These are phyloP conservation scores for Nakazawaea ishiwadae DNA, from an alignment of 805 yeast genomes.

Conservation along the genomic window DNA sequence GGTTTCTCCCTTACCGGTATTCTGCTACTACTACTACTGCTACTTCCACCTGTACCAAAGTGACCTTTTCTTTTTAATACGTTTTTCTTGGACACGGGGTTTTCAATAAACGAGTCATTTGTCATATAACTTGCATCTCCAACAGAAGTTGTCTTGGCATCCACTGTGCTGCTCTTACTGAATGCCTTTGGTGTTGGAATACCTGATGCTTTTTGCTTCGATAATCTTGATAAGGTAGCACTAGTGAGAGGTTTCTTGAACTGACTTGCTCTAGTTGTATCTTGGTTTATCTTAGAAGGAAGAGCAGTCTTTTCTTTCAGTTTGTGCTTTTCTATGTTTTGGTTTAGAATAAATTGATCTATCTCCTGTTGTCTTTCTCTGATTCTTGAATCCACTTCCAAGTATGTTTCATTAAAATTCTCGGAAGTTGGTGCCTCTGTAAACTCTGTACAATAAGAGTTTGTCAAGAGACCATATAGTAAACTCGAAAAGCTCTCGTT, in stretches of 20 bases:
- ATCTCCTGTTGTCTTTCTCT: background rate
- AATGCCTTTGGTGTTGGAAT: background rate
- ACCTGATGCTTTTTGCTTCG: background rate
- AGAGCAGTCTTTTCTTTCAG: too few species aligned
- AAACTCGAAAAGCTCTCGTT: conserved; percentile 41
- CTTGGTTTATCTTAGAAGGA: too few species aligned
- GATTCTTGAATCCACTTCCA: conserved; percentile 7
- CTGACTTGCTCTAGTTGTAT: background rate
- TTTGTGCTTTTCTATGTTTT: too few species aligned
- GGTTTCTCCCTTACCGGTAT: conserved; percentile 11
- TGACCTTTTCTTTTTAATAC: conserved; percentile 8
- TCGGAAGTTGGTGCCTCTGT: conserved; percentile 10
- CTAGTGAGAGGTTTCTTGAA: conserved; percentile 7
- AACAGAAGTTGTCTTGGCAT: too few species aligned
- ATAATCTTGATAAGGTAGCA: conserved; percentile 7
- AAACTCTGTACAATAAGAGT: conserved; percentile 42
- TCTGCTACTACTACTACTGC: conserved; percentile 1
- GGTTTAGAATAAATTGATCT: too few species aligned
- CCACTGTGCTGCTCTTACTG: background rate
- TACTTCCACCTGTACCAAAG: conserved; percentile 6
- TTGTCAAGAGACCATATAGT: conserved; percentile 38
- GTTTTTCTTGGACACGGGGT: background rate
- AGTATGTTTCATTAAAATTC: conserved; percentile 2
- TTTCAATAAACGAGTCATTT: conserved; percentile 9
- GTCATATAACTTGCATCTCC: conserved; percentile 6